These are phyloP conservation scores for Westerdykella sp. DNA, from an alignment of 2,329 filamentous ascomycete species.

Conservation along the genomic window DNA sequence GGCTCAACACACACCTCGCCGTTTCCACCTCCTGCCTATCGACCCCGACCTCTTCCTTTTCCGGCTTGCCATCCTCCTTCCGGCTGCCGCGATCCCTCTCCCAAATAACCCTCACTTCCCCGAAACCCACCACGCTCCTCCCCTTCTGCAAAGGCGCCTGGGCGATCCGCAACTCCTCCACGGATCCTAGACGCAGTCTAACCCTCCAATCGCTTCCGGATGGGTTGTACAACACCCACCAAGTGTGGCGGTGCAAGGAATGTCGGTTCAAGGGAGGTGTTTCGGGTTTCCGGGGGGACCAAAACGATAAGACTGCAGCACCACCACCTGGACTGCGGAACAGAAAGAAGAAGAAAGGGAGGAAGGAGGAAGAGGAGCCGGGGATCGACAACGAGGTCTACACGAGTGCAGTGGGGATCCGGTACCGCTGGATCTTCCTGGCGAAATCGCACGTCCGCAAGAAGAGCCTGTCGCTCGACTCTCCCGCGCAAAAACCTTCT, in stretches of 20 bases:
- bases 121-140: neutral
- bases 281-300: no score
- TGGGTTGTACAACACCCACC: conserved; percentile 30
- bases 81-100: no score
- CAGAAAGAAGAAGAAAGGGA: conserved; percentile 2
- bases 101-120: conserved; percentile 1
- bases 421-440: conserved; percentile 37
- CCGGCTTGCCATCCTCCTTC: neutral
- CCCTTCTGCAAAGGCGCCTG: conserved; percentile 38
- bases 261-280: conserved; percentile 34
- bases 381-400: conserved; percentile 26
- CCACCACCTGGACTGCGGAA: no score
- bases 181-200: conserved; percentile 30
- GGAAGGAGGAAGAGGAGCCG: conserved; percentile 23
- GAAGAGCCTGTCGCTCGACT: conserved; percentile 2
- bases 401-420: conserved; percentile 22
- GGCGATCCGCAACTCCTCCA: conserved; percentile 22
- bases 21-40: neutral
- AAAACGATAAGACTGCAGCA: no score
- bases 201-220: conserved; percentile 22
- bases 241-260: conserved; percentile 31
- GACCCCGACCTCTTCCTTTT: no score
- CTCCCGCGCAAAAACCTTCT: neutral
- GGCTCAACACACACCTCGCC: neutral
- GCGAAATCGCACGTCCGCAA: conserved; percentile 33